Evolutionary conservation across 768 basidiomycete genomes (phyloP).

Genomic region (Termitomyces sp.): DNA sequence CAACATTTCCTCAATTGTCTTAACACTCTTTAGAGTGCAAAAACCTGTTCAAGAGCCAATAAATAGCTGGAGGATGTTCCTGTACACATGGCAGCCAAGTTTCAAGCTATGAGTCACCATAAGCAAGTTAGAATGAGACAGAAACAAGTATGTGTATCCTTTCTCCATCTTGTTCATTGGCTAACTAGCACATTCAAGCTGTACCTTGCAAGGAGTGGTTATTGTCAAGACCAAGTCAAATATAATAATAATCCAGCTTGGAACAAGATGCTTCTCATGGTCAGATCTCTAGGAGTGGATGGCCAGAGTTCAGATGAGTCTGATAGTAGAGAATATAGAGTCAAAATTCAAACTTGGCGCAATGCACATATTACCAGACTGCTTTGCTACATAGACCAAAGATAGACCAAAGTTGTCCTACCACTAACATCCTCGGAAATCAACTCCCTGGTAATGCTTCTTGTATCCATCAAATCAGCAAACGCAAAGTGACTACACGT

Average conservation of each 20-base stretch:
- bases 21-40: not conserved
- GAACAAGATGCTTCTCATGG: not conserved
- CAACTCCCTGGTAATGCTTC: not conserved
- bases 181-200: not conserved
- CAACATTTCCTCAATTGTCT: not conserved
- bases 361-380: not conserved
- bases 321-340: not conserved
- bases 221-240: not conserved
- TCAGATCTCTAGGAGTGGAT: not conserved
- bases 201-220: not conserved
- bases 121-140: not conserved
- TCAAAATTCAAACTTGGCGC: not conserved
- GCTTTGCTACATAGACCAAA: not conserved
- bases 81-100: not conserved
- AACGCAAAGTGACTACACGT: not conserved
- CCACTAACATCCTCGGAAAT: not conserved
- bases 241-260: not conserved
- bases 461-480: not conserved
- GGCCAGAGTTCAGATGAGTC: not conserved
- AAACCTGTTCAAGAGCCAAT: not conserved
- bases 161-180: not conserved
- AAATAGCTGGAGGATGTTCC: not conserved
- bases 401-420: not conserved
- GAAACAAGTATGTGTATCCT: not conserved
- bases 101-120: not conserved